phyloP scores from a whole-genome alignment of 1,284 basidiomycete genomes.

The Moniliella sp. region DNA sequence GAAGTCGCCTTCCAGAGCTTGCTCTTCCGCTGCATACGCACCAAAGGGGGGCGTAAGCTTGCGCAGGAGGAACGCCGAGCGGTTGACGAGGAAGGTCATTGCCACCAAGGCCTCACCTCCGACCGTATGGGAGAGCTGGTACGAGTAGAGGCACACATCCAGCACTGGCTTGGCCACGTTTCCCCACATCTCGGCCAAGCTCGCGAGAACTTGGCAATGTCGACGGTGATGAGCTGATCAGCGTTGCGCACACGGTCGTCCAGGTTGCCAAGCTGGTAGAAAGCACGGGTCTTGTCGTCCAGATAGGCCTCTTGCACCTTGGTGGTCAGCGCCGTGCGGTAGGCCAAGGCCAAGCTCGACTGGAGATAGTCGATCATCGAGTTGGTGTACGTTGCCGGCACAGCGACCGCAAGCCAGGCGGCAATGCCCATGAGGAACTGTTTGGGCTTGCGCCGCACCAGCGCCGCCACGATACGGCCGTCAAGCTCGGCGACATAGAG shows the following conservation, averaged over 20 bases:
- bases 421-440: conserved; percentile 63
- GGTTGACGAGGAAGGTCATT: conserved; percentile 62
- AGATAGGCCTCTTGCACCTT: conserved; percentile 67
- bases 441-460: conserved; percentile 64
- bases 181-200: conserved; percentile 70
- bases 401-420: conserved; percentile 75
- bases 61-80: conserved; percentile 17
- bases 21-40: conserved; percentile 55
- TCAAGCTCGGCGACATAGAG: conserved; percentile 88
- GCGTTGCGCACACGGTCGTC: conserved; percentile 79
- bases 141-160: conserved; percentile 83
- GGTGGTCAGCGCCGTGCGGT: conserved; percentile 65
- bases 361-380: conserved; percentile 51
- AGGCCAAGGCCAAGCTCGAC: conserved; percentile 74
- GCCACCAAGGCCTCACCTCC: conserved; percentile 77
- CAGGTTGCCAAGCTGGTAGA: conserved; percentile 65
- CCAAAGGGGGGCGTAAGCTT: conserved; percentile 68
- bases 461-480: conserved; percentile 69
- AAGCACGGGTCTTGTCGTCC: conserved; percentile 50
- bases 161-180: conserved; percentile 53
- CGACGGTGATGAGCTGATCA: conserved; percentile 90
- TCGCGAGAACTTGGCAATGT: conserved; percentile 74
- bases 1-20: conserved; percentile 55
- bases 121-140: conserved; percentile 75
- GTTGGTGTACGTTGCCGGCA: conserved; percentile 41